Evolutionary conservation across 2,329 filamentous ascomycete genomes (phyloP).

Genomic region (Amauroascus verrucosus): DNA sequence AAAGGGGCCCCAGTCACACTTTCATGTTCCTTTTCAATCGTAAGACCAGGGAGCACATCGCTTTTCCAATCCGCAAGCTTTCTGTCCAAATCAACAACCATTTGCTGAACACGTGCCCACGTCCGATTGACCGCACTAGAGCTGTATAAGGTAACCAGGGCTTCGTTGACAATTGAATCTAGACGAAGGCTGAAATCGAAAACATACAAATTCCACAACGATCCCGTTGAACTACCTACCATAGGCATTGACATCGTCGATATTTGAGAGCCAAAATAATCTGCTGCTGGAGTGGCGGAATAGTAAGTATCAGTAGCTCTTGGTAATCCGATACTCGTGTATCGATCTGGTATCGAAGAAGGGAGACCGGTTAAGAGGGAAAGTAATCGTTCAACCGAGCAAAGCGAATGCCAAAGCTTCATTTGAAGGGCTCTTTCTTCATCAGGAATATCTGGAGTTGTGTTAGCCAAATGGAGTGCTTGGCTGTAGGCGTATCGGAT

Average conservation of each 20-base stretch:
- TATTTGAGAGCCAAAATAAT: background rate
- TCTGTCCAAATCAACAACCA: conserved; percentile 22
- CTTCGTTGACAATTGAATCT: conserved; percentile 23
- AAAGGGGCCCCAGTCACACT: conserved; percentile 1
- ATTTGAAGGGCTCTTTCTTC: conserved; percentile 27
- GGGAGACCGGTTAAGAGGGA: conserved; percentile 31
- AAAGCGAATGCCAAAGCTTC: conserved; percentile 34
- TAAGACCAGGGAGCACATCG: conserved; percentile 20
- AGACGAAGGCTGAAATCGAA: conserved; percentile 15
- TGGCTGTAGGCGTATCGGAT: conserved; percentile 28
- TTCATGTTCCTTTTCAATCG: background rate
- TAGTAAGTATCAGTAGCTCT: conserved; percentile 17
- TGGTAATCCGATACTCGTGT: conserved; percentile 27
- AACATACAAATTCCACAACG: conserved; percentile 1
- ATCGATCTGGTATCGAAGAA: conserved; percentile 22
- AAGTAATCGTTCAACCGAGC: conserved; percentile 28
- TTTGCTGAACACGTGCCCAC: conserved; percentile 28
- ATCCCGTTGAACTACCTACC: background rate
- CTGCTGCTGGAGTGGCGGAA: background rate
- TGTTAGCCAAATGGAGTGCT: conserved; percentile 31
- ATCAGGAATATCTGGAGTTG: conserved; percentile 20
- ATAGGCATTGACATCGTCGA: conserved; percentile 1
- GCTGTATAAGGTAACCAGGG: conserved; percentile 27
- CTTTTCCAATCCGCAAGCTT: conserved; percentile 28
- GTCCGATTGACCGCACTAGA: conserved; percentile 22